Conservation (phyloP, 2,329 filamentous ascomycete species). For the Aspergillus floridensis region DNA sequence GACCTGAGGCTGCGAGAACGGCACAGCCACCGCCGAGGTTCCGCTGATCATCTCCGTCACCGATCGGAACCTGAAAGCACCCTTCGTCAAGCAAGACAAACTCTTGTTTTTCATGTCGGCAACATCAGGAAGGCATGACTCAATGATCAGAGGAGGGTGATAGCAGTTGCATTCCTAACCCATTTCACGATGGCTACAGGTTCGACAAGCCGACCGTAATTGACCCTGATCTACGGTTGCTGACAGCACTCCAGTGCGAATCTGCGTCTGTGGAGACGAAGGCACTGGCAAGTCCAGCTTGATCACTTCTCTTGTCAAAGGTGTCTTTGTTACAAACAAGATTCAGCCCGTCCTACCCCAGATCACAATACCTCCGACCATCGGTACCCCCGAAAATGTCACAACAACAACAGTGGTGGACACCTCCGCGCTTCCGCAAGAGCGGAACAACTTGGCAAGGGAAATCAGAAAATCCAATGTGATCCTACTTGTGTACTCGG, state of each 20-base stretch:
- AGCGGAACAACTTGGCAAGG: constrained; percentile 82
- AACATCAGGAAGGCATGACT: background rate
- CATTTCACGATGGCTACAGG: constrained; percentile 26
- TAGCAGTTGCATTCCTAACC: constrained; percentile 1
- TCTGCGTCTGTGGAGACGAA: constrained; percentile 96
- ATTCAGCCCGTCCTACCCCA: constrained; percentile 92
- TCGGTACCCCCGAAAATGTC: constrained; percentile 93
- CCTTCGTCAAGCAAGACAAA: background rate
- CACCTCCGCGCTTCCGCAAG: constrained; percentile 90
- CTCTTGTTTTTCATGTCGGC: background rate
- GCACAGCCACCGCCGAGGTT: constrained; percentile 19
- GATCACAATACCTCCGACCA: constrained; percentile 89
- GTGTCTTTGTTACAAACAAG: constrained; percentile 92
- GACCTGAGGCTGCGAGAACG: constrained; percentile 18
- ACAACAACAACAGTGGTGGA: constrained; percentile 92
- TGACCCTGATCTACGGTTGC: background rate
- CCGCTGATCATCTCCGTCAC: constrained; percentile 13
- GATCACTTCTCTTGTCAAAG: constrained; percentile 93
- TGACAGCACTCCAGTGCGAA: constrained; percentile 61
- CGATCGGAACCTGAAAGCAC: background rate
- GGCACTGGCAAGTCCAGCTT: constrained; percentile 91
- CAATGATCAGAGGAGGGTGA: constrained; percentile 17
- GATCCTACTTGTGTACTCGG: constrained; percentile 93
- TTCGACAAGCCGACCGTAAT: constrained; percentile 9
- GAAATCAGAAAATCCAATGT: constrained; percentile 97